phyloP scores from a whole-genome alignment of 2,329 filamentous ascomycete genomes.

The Phyllosticta ampelicida region DNA sequence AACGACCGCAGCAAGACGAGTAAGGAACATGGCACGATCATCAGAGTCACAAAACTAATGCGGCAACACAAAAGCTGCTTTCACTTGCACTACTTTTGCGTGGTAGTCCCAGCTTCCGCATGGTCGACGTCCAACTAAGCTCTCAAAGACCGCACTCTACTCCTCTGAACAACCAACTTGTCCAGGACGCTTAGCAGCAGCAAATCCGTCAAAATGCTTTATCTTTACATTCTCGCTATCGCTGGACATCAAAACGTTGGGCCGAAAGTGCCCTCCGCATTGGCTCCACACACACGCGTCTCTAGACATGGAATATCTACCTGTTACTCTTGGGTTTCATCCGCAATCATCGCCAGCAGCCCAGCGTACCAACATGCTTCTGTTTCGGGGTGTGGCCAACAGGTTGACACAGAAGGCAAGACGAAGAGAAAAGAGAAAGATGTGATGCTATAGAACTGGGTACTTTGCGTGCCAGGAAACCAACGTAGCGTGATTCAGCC shows the following conservation, averaged over 20 bases:
- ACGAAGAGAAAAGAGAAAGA: neutral
- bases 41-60: too few species aligned
- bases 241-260: neutral
- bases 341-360: neutral
- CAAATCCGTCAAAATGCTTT: neutral
- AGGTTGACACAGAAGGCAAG: neutral
- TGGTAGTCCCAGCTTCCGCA: too few species aligned
- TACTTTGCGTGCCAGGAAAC: too few species aligned
- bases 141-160: too few species aligned
- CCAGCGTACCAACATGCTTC: too few species aligned
- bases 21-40: too few species aligned
- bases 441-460: too few species aligned
- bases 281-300: constrained; percentile 7
- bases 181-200: neutral
- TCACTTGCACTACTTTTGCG: too few species aligned
- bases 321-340: constrained; percentile 2
- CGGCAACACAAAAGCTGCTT: too few species aligned
- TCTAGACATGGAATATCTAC: neutral
- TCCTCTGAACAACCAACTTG: too few species aligned
- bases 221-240: too few species aligned
- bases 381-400: neutral
- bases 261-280: neutral
- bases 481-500: neutral
- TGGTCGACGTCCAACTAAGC: too few species aligned
- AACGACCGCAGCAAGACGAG: neutral